Base-by-base conservation (phyloP, 257 asterid genomes). In the Penstemon eatonii region DNA sequence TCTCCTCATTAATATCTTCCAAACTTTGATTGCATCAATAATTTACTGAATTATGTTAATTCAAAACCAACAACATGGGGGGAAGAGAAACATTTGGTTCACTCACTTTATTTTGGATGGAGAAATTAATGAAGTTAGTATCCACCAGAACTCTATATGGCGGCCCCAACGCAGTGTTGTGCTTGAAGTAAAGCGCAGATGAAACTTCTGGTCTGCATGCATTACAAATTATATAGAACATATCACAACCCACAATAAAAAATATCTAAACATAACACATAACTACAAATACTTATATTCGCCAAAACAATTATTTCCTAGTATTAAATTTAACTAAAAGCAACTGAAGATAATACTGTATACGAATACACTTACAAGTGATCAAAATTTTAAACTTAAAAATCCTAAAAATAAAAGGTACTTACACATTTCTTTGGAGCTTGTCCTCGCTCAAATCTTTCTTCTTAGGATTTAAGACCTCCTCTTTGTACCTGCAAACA, bases 71-170 rank as follows among this genome's bases (percentile, higher is more conserved):
- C 0, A 0, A 15, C 18, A 15, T 15, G 18, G 18, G 18, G 18
- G 18, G 18, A 15, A 15, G 18, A 8, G 51, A 46, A 15, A 71
- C n/a, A n/a, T 12, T 42, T 3, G 39, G 41, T 52, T 53, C 46
- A 78, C 96, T 78, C 72, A 89, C 99, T 72, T 90, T 94, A 59
- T 94, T 94, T 73, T 90, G 97, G 73, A 94, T 94, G 78, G 99
- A 94, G 85, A 87, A 87, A 78, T 94, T 94, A 67, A 94, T 94
- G 80, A 94, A 91, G 80, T 94, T 94, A 67, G 99, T 94, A 84
- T 94, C 99, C 33, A 94, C 92, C 79, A 94, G 68, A 68, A 94
- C 95, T 54, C 84, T 82, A 37, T 94, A 94, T 0, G 99, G 99
- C 6, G 96, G 99, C 38, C 97, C 97, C 80, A 94, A 69, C 0